phyloP scores from a whole-genome alignment of 352 stramenopile species.

The Ophiocytium majus region DNA sequence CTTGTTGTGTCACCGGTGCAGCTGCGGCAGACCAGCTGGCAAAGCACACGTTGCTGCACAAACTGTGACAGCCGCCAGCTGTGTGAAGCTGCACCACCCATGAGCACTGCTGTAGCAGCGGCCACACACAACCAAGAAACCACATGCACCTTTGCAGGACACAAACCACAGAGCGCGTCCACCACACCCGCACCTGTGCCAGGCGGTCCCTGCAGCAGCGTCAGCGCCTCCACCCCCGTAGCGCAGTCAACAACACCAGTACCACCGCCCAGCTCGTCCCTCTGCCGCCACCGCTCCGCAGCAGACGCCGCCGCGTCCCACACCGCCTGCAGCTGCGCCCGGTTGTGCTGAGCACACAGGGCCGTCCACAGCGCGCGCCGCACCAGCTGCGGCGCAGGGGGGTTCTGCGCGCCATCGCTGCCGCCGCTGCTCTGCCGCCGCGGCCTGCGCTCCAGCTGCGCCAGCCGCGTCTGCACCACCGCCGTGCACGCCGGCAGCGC shows the following conservation, averaged over 20 bases:
- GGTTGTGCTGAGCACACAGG: conserved; percentile 39
- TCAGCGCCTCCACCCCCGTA: conserved; percentile 23
- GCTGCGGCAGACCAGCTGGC: not conserved
- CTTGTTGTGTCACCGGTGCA: not conserved
- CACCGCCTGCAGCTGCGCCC: conserved; percentile 35
- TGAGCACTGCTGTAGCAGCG: not conserved
- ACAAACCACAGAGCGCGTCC: no score
- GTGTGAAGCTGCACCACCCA: not conserved
- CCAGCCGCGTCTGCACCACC: not conserved
- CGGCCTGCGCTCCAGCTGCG: not conserved
- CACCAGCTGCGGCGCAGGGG: conserved; percentile 24
- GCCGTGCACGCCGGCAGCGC: not conserved
- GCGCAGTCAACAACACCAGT: not conserved
- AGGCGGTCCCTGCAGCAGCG: conserved; percentile 40
- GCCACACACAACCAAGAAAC: no score
- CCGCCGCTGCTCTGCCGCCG: conserved; percentile 18
- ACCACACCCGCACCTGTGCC: conserved; percentile 24
- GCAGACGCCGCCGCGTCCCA: conserved; percentile 43
- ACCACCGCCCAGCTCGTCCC: not conserved
- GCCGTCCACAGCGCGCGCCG: conserved; percentile 30
- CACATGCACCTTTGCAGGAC: no score
- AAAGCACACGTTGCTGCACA: not conserved
- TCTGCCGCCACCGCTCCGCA: conserved; percentile 21
- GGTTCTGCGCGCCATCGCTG: not conserved
- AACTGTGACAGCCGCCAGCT: not conserved